Evolutionary conservation across 345 rosid genomes (phyloP).

Genomic region (Clausena lansium): DNA sequence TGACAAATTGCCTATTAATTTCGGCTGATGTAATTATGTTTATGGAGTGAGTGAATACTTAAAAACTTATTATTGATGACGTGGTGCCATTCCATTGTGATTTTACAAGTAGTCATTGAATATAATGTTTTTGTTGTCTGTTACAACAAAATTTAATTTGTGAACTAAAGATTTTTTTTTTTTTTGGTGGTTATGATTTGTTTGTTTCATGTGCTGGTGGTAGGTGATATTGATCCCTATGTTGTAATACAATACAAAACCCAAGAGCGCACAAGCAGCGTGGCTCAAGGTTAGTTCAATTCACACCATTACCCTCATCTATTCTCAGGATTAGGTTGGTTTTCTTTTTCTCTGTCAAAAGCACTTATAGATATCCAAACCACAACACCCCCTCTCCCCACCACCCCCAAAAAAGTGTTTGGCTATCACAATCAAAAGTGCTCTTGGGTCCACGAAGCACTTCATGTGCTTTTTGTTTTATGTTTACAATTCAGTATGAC

Average conservation of each 20-base stretch:
- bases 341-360: too few relatives aligned
- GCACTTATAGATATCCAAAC: not conserved
- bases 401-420: too few relatives aligned
- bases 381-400: too few relatives aligned
- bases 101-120: not conserved
- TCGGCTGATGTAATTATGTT: not conserved
- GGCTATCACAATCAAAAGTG: not conserved
- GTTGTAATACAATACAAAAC: conserved; percentile 67
- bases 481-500: too few relatives aligned
- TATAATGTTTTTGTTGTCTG: not conserved
- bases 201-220: too few relatives aligned
- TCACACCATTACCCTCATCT: not conserved
- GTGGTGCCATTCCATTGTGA: not conserved
- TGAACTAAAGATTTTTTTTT: not conserved
- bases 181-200: not conserved
- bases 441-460: not conserved
- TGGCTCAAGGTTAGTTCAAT: conserved; percentile 53
- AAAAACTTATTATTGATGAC: too few relatives aligned
- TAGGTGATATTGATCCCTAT: conserved; percentile 77
- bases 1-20: not conserved
- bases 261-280: conserved; percentile 66
- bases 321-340: too few relatives aligned
- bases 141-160: not conserved
- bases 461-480: too few relatives aligned
- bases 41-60: too few relatives aligned